Evolutionary conservation across 495 filamentous ascomycete genomes (phyloP), one percentile per base, ranked within the genome.

Genomic region (Penicillium goetzii): DNA sequence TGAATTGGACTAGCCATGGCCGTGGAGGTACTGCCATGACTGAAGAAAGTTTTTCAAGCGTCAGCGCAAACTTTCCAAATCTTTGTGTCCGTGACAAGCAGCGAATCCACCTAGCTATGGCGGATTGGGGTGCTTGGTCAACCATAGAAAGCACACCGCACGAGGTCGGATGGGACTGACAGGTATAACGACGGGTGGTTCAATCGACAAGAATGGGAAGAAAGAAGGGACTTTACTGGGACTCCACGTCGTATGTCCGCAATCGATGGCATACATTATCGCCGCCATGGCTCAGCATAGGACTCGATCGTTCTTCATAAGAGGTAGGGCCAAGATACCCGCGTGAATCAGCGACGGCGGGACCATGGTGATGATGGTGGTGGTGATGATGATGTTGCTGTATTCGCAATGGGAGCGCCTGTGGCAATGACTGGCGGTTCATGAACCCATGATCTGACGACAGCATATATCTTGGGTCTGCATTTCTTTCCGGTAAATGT

Each of bases 141-240:
- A 8, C 4, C 19, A 23, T 12, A 47, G 41, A 30, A 32, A 55
- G 52, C 32, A 41, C 56, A 49, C 34, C 30, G 56, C 41, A 49
- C 60, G 43, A 62, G 66, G 58, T 66, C 33, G 68, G 65, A 26
- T 45, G n/a, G 43, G 51, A 65, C 67, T 71, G 61, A 69, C 66
- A 70, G 52, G 52, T 61, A 55, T 45, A 61, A 26, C 19, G 28
- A 36, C n/a, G 52, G 40, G 52, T 58, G 59, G 26, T 59, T 64
- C 34, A 47, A 61, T 66, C 61, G 61, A 65, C 36, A 67, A 36
- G 38, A 63, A 66, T 26, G 40, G 66, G 41, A 58, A 62, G 66
- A 67, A 62, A 56, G 54, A 59, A 70, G 71, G 73, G 65, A 65
- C 65, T 66, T 76, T 78, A 80, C 77, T 76, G 74, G 59, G 74